Evolutionary conservation across 2,329 filamentous ascomycete genomes (phyloP).

Genomic region (Hypomyces rosellus): DNA sequence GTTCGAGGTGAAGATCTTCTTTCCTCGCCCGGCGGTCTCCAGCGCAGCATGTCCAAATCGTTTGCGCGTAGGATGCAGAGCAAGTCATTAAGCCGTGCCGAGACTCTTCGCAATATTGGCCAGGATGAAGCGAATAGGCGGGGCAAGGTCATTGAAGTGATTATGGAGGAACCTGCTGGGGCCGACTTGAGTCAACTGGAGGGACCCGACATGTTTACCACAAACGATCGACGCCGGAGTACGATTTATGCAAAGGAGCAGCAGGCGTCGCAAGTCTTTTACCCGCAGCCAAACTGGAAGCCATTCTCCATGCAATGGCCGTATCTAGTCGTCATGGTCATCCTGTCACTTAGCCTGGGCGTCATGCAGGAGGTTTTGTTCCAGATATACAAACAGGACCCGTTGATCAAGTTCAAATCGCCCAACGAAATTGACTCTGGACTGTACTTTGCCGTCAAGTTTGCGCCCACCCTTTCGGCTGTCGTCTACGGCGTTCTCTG

Average conservation of each 20-base stretch:
- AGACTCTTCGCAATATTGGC: constrained; percentile 43
- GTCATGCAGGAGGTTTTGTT: constrained; percentile 50
- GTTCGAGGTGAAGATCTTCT: constrained; percentile 47
- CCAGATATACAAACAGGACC: constrained; percentile 37
- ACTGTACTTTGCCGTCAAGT: constrained; percentile 57
- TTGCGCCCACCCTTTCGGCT: constrained; percentile 54
- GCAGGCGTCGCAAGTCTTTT: constrained; percentile 44
- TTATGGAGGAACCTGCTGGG: constrained; percentile 36
- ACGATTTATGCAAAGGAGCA: constrained; percentile 32
- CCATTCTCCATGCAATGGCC: constrained; percentile 59
- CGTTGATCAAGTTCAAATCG: constrained; percentile 43
- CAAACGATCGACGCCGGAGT: constrained; percentile 29
- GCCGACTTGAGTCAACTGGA: constrained; percentile 48
- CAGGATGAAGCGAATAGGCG: constrained; percentile 54
- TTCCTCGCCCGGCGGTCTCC: constrained; percentile 26
- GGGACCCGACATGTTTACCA: constrained; percentile 30
- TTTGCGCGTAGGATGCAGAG: constrained; percentile 32
- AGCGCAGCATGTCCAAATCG: constrained; percentile 33
- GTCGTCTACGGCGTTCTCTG: constrained; percentile 59
- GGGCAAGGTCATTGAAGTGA: constrained; percentile 54
- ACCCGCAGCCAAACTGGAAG: constrained; percentile 60
- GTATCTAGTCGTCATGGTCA: constrained; percentile 48
- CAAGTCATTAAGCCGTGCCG: constrained; percentile 22
- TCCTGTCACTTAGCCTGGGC: constrained; percentile 48
- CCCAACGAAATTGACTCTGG: constrained; percentile 44